phyloP scores from a whole-genome alignment of 2,329 filamentous ascomycete genomes.

The Verticillium tricorpus region DNA sequence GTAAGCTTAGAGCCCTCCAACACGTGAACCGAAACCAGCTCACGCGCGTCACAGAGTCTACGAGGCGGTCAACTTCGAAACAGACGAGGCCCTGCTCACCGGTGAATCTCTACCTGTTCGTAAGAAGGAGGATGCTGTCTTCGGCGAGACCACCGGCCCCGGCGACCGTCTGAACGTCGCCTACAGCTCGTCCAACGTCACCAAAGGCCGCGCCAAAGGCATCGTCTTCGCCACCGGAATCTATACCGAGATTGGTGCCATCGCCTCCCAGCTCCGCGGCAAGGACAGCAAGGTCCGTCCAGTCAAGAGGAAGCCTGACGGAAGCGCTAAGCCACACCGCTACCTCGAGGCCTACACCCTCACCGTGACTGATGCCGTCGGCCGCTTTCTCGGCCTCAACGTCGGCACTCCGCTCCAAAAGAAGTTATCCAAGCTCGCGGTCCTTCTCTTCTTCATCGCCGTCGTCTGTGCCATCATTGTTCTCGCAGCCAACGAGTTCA shows the following conservation, averaged over 20 bases:
- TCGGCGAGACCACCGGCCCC: slow-evolving; percentile 46
- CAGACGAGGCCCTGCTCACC: slow-evolving; percentile 58
- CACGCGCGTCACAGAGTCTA: slow-evolving; percentile 46
- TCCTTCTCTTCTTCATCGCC: slow-evolving; percentile 58
- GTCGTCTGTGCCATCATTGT: slow-evolving; percentile 63
- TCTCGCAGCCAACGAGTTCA: slow-evolving; percentile 53
- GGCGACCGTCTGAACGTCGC: slow-evolving; percentile 59
- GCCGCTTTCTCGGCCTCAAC: slow-evolving; percentile 58
- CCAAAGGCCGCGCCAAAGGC: slow-evolving; percentile 56
- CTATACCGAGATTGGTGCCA: slow-evolving; percentile 59
- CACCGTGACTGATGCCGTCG: slow-evolving; percentile 50
- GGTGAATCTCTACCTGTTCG: slow-evolving; percentile 57
- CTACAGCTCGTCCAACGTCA: slow-evolving; percentile 58
- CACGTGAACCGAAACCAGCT: slow-evolving; percentile 50
- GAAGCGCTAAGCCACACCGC: slow-evolving; percentile 42
- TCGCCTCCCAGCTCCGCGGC: slow-evolving; percentile 55
- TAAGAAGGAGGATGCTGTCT: slow-evolving; percentile 45
- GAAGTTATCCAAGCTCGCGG: slow-evolving; percentile 60
- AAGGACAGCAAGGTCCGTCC: slow-evolving; percentile 40
- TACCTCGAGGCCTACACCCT: slow-evolving; percentile 31
- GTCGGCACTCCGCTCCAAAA: slow-evolving; percentile 64
- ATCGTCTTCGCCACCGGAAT: slow-evolving; percentile 57
- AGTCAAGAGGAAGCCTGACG: slow-evolving; percentile 37
- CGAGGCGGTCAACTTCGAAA: slow-evolving; percentile 51
- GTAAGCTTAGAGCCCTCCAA: slow-evolving; percentile 22